Conservation (phyloP, 2,329 filamentous ascomycete genomes). For the Aspergillus pseudonomiae region DNA sequence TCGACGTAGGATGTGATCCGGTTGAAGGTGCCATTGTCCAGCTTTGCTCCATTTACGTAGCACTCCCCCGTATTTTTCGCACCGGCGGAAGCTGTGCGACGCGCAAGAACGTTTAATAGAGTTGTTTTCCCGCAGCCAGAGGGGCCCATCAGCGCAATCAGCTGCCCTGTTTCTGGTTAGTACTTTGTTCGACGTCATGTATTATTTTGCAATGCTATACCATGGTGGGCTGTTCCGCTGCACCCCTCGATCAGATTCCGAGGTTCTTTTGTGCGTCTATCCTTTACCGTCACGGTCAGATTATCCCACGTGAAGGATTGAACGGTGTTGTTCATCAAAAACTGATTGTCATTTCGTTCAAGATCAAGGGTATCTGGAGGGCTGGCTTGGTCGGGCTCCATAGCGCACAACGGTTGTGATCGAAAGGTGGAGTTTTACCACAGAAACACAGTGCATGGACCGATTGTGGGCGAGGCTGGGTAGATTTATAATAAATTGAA, state of each 20-base stretch:
- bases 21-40: constrained; percentile 61
- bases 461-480: background rate
- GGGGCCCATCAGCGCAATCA: constrained; percentile 82
- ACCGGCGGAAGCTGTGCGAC: constrained; percentile 57
- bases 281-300: constrained; percentile 72
- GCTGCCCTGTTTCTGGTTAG: constrained; percentile 57
- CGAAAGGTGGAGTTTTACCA: background rate
- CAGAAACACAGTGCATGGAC: background rate
- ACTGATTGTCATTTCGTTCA: constrained; percentile 35
- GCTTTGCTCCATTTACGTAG: constrained; percentile 64
- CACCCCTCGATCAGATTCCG: constrained; percentile 66
- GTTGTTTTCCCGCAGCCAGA: constrained; percentile 78
- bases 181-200: background rate
- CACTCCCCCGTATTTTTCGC: constrained; percentile 58
- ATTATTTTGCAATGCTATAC: constrained; percentile 35
- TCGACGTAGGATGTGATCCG: constrained; percentile 77
- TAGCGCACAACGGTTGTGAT: background rate
- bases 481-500: background rate
- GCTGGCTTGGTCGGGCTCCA: constrained; percentile 3
- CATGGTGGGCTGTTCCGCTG: constrained; percentile 66
- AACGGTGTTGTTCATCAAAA: constrained; percentile 62
- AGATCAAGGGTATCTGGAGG: constrained; percentile 25
- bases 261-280: constrained; percentile 65
- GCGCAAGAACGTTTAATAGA: constrained; percentile 76
- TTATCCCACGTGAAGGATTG: constrained; percentile 67